phyloP scores from a whole-genome alignment of 805 yeast genomes.

The Clavispora phyllophila region DNA sequence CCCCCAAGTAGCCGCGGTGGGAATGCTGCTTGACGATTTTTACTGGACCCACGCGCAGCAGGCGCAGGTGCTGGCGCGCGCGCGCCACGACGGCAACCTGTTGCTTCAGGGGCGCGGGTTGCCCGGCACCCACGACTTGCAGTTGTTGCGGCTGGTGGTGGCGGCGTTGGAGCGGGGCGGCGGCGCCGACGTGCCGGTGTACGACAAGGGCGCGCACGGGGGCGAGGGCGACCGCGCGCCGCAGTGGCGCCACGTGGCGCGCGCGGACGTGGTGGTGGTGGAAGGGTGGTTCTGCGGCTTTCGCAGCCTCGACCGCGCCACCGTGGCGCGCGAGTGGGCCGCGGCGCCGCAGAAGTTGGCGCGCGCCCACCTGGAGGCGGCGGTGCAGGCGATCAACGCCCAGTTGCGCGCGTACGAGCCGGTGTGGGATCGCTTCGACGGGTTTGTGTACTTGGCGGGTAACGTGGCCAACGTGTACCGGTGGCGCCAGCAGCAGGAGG shows the following conservation, averaged over 20 bases:
- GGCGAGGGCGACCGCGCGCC: slow-evolving; percentile 78
- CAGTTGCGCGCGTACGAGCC: slow-evolving; percentile 45
- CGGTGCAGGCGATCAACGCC: slow-evolving; percentile 44
- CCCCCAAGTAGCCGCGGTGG: slow-evolving; percentile 37
- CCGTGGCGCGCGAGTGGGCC: slow-evolving; percentile 19
- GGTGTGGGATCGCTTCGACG: slow-evolving; percentile 55
- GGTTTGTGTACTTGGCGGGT: slow-evolving; percentile 53
- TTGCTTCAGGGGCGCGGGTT: slow-evolving; percentile 77
- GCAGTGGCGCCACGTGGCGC: slow-evolving; percentile 34
- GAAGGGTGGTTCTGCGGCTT: slow-evolving; percentile 97
- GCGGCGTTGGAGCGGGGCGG: slow-evolving; percentile 20
- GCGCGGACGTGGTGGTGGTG: slow-evolving; percentile 63
- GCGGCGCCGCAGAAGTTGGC: slow-evolving; percentile 22
- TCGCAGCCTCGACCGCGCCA: slow-evolving; percentile 22
- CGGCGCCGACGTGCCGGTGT: slow-evolving; percentile 47
- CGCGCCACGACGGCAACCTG: slow-evolving; percentile 32
- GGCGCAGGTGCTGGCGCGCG: slow-evolving; percentile 30
- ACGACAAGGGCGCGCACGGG: slow-evolving; percentile 65
- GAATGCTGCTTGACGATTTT: slow-evolving; percentile 80
- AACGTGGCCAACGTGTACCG: slow-evolving; percentile 57
- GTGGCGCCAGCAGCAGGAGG: slow-evolving; percentile 82
- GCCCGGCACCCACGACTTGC: slow-evolving; percentile 90
- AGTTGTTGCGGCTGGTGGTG: slow-evolving; percentile 36
- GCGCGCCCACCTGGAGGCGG: slow-evolving; percentile 20
- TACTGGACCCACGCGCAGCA: slow-evolving; percentile 70